Conservation (phyloP, 108 stramenopile genomes). For the Skeletonema menzelii region DNA sequence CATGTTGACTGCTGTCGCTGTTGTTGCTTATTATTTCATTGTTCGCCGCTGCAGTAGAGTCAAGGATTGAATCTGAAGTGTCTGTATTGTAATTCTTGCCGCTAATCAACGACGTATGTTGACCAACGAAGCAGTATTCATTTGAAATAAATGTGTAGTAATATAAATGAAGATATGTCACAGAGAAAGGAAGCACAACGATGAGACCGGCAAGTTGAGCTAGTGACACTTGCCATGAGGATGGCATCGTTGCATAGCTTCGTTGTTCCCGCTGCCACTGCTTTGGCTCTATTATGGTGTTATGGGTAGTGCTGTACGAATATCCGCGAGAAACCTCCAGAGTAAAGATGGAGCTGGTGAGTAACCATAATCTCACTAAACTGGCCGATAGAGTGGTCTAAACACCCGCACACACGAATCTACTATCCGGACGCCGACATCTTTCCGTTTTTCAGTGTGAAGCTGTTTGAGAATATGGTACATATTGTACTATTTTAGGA, state of each 20-base stretch:
- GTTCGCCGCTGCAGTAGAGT: constrained; percentile 5
- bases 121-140: constrained; percentile 42
- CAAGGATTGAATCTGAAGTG: neutral
- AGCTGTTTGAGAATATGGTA: no score
- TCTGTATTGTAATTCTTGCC: neutral
- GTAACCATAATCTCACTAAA: no score
- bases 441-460: no score
- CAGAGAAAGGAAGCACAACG: constrained; percentile 20
- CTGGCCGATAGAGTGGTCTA: no score
- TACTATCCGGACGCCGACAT: no score
- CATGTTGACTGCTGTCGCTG: neutral
- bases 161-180: constrained; percentile 37
- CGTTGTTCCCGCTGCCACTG: no score
- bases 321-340: no score
- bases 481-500: no score
- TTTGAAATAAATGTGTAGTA: constrained; percentile 21
- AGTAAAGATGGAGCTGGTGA: no score
- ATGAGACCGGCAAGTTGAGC: constrained; percentile 30
- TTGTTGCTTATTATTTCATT: neutral
- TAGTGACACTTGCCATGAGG: constrained; percentile 21
- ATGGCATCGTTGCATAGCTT: neutral
- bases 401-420: no score
- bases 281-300: no score
- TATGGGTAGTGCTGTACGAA: no score
- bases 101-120: neutral